These are phyloP conservation scores for Casuarina cunninghamiana DNA, from an alignment of 306 rosid genomes.

Conservation along the genomic window DNA sequence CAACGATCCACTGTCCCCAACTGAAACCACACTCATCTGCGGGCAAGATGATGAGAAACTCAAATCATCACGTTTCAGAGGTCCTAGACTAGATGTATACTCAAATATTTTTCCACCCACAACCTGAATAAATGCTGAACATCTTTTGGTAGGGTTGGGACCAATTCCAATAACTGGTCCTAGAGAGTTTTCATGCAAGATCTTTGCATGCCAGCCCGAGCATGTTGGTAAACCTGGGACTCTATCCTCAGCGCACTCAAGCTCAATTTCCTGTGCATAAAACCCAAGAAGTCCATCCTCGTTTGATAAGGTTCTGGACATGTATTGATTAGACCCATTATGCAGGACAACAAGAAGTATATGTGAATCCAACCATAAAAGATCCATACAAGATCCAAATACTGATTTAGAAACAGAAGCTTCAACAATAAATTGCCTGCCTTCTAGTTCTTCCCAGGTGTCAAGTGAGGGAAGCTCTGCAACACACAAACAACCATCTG, in stretches of 20 bases:
- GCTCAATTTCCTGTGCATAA: slow-evolving; percentile 74
- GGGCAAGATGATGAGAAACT: slow-evolving; percentile 75
- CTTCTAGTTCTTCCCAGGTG: slow-evolving; percentile 91
- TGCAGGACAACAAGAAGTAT: slow-evolving; percentile 72
- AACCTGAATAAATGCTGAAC: slow-evolving; percentile 73
- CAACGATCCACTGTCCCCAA: slow-evolving; percentile 44
- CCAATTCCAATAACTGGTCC: slow-evolving; percentile 59
- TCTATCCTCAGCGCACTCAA: slow-evolving; percentile 68
- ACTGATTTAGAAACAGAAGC: slow-evolving; percentile 44
- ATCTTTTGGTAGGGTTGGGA: slow-evolving; percentile 55
- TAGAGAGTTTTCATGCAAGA: slow-evolving; percentile 46
- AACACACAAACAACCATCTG: slow-evolving; percentile 69
- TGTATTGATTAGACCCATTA: slow-evolving; percentile 59
- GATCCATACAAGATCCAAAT: slow-evolving; percentile 68
- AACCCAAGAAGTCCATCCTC: slow-evolving; percentile 53
- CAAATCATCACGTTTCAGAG: slow-evolving; percentile 49
- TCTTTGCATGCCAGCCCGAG: slow-evolving; percentile 83
- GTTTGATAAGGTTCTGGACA: slow-evolving; percentile 30
- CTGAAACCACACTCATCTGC: slow-evolving; percentile 69
- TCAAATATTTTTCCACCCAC: slow-evolving; percentile 61
- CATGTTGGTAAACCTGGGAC: slow-evolving; percentile 65
- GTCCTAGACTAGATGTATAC: slow-evolving; percentile 50
- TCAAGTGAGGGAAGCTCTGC: slow-evolving; percentile 83
- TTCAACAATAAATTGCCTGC: slow-evolving; percentile 67
- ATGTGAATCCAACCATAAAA: slow-evolving; percentile 78